These are phyloP conservation scores for Globisporangium heterothallicum DNA, from an alignment of 352 stramenopile genomes.

Conservation along the genomic window DNA sequence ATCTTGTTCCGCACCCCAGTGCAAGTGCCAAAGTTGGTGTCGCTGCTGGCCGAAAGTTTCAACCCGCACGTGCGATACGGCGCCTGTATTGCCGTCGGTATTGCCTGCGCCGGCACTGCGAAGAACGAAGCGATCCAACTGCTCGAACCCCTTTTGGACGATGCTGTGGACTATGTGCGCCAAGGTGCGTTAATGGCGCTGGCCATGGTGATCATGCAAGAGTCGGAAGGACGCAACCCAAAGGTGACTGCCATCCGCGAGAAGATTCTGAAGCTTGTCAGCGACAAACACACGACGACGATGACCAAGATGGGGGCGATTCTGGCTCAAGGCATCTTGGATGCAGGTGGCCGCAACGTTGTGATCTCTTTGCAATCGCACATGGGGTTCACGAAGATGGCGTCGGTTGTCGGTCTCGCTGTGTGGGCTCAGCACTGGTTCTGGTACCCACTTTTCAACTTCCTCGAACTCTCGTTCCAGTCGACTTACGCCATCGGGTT, in stretches of 20 bases:
- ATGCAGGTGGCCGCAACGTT: conserved; percentile 97
- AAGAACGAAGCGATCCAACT: conserved; percentile 96
- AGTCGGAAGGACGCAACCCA: conserved; percentile 84
- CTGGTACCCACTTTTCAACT: conserved; percentile 99
- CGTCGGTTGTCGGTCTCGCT: conserved; percentile 92
- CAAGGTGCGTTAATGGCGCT: conserved; percentile 96
- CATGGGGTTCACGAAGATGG: conserved; percentile 98
- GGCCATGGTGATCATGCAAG: conserved; percentile 99
- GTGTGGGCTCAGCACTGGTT: conserved; percentile 99
- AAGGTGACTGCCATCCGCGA: conserved; percentile 83
- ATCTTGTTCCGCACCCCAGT: conserved; percentile 97
- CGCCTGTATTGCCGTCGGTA: conserved; percentile 97
- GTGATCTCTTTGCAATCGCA: conserved; percentile 94
- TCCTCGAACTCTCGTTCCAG: conserved; percentile 95
- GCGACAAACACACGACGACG: conserved; percentile 97
- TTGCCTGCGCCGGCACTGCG: conserved; percentile 96
- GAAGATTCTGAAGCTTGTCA: conserved; percentile 88
- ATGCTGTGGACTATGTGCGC: conserved; percentile 98
- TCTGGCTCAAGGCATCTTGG: conserved; percentile 95
- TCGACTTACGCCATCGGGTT: conserved; percentile 95
- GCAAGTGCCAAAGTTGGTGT: conserved; percentile 89
- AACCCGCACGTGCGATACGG: conserved; percentile 99
- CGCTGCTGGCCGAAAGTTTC: conserved; percentile 97
- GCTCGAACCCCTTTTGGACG: conserved; percentile 96
- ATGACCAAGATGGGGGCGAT: conserved; percentile 99